Evolutionary conservation across 2,329 filamentous ascomycete genomes (phyloP), one percentile per base, ranked within the genome.

Genomic region (Xylariales sp.): DNA sequence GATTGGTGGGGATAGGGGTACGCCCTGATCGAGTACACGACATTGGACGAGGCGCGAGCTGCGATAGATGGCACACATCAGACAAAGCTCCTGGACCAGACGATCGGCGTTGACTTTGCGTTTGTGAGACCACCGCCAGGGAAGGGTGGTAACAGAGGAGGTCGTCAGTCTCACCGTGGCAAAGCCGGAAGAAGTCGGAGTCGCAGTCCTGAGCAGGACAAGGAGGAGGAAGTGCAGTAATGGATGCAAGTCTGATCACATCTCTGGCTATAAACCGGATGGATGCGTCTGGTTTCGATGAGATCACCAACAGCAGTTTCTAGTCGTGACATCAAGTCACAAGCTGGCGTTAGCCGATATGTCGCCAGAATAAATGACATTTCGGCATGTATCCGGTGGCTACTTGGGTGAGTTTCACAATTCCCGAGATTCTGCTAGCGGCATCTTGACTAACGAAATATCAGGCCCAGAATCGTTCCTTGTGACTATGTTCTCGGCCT

Each of bases 21-120:
- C 64, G 86, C 84, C 21, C 68, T 93, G 52, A 90, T 93, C 61
- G 88, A 93, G 61, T 93, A 89, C 64, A 73, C 85, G 1, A 91
- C 86, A 1, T 70, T 89, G 29, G 75, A 82, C 49, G 87, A 93
- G 62, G 87, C 87, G 11, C 79, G 84, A 49, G 84, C 83, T n/a
- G 87, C 87, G 32, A 88, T 93, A 56, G 82, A 88, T 60, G 83
- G 81, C 53, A 84, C 84, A n/a, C 78, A 93, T 62, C 72, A 80
- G 48, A 80, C 82, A 31, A 86, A 90, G 63, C 69, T 93, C 42
- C 76, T 93, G 32, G 87, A 93, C 54, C 86, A 93, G 71, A 88
- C 83, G 6, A 76, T 93, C 49, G 69, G 76, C 45, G 86, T 91
- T 46, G 87, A 93, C 66, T 93, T 89, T 64, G 88, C 86, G 1